These are phyloP conservation scores for Lichtheimia ornata DNA, from an alignment of 371 early-diverging fungal genomes.

Conservation along the genomic window DNA sequence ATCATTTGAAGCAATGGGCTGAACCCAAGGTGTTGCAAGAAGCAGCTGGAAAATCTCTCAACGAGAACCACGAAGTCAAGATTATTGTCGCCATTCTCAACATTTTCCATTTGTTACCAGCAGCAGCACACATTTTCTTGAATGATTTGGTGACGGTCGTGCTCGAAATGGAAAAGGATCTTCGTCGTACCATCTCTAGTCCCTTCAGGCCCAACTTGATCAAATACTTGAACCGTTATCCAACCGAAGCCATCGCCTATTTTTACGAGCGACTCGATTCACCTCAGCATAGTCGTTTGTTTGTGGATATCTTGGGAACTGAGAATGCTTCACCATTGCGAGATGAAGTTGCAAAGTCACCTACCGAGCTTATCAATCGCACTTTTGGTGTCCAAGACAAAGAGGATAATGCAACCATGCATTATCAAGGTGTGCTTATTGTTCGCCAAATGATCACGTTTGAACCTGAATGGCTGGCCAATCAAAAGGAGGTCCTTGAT, in stretches of 20 bases:
- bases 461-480: constrained; percentile 64
- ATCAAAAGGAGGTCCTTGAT: constrained; percentile 51
- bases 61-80: constrained; percentile 88
- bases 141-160: constrained; percentile 86
- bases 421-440: constrained; percentile 68
- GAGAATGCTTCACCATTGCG: constrained; percentile 73
- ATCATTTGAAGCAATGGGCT: constrained; percentile 94
- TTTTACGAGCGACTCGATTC: constrained; percentile 78
- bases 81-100: constrained; percentile 93
- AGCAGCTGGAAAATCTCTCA: constrained; percentile 77
- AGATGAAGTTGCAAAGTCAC: constrained; percentile 64
- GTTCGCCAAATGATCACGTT: constrained; percentile 59
- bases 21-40: constrained; percentile 81
- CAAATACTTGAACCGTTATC: constrained; percentile 87
- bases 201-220: constrained; percentile 93
- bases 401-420: constrained; percentile 32
- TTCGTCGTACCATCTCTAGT: constrained; percentile 83
- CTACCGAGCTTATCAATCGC: constrained; percentile 56
- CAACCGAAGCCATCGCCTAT: constrained; percentile 81
- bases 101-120: constrained; percentile 90
- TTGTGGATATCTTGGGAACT: constrained; percentile 66
- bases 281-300: constrained; percentile 61
- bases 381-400: constrained; percentile 44
- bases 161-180: constrained; percentile 78
- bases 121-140: constrained; percentile 90